These are phyloP conservation scores for Coniella lustricola DNA, from an alignment of 2,329 filamentous ascomycete genomes.

Conservation along the genomic window DNA sequence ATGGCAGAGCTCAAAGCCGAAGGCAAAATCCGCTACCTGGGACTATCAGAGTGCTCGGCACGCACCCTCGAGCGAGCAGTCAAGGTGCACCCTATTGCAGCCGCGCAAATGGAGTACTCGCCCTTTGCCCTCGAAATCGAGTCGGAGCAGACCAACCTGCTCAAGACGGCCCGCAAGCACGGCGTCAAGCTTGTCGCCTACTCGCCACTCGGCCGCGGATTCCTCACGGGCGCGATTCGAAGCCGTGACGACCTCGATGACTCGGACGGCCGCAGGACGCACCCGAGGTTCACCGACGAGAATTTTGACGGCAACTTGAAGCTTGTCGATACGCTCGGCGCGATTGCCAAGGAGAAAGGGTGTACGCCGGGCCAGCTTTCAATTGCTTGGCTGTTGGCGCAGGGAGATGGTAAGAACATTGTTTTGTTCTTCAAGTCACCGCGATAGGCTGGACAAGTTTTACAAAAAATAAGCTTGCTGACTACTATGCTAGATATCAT, in stretches of 20 bases:
- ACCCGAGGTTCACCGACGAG: conserved; percentile 37
- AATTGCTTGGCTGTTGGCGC: conserved; percentile 45
- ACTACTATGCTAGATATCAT: conserved; percentile 24
- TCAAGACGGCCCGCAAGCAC: conserved; percentile 45
- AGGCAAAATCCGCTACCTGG: conserved; percentile 46
- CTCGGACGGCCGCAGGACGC: conserved; percentile 31
- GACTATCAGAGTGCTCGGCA: conserved; percentile 40
- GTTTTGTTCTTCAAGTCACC: neutral
- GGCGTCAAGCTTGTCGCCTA: conserved; percentile 48
- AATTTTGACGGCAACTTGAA: conserved; percentile 44
- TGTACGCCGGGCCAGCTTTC: conserved; percentile 44
- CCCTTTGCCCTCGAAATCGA: conserved; percentile 53
- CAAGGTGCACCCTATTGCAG: conserved; percentile 40
- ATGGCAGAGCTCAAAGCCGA: conserved; percentile 40
- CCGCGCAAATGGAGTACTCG: conserved; percentile 45
- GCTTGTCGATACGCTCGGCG: conserved; percentile 21
- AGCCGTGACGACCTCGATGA: conserved; percentile 35
- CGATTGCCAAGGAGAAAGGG: conserved; percentile 25
- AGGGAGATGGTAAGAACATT: conserved; percentile 28
- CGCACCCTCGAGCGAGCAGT: conserved; percentile 39
- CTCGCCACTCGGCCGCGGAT: conserved; percentile 48
- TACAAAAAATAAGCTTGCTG: neutral
- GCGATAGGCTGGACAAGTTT: neutral
- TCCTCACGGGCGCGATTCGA: conserved; percentile 41
- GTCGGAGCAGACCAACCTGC: conserved; percentile 36